Conservation (phyloP, 257 asterid genomes). For the Cinchona pubescens region DNA sequence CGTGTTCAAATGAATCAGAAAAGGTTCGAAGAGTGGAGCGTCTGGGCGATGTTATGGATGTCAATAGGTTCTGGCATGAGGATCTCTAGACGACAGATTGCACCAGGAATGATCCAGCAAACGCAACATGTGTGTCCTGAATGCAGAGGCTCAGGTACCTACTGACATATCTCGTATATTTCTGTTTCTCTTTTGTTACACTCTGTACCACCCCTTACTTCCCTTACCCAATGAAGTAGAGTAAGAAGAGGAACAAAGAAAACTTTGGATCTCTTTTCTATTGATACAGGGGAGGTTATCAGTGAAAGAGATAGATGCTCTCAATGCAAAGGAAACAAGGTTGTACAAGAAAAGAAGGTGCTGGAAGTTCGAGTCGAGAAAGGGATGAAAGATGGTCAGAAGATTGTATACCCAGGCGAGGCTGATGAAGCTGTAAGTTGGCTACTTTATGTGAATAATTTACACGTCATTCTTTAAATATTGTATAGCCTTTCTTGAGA, state of each 20-base stretch:
- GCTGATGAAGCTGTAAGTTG: constrained; percentile 31
- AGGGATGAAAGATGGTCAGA: constrained; percentile 26
- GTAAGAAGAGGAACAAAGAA: not conserved
- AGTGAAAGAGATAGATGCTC: constrained; percentile 22
- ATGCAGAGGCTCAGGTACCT: constrained; percentile 51
- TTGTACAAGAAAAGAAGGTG: constrained; percentile 28
- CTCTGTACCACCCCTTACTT: not conserved
- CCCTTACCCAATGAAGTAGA: not conserved
- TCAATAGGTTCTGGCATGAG: constrained; percentile 48
- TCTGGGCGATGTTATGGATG: constrained; percentile 46
- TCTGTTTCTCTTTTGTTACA: not conserved
- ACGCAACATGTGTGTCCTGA: constrained; percentile 46
- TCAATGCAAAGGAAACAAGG: constrained; percentile 26
- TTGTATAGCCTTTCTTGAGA: not conserved
- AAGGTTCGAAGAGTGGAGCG: constrained; percentile 49
- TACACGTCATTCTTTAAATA: not conserved
- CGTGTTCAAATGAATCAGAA: constrained; percentile 29
- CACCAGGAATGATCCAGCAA: constrained; percentile 47
- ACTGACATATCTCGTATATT: not conserved
- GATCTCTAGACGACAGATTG: constrained; percentile 28
- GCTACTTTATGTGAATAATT: not conserved
- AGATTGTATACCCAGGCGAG: constrained; percentile 23
- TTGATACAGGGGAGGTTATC: constrained; percentile 20
- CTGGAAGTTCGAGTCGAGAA: constrained; percentile 22
- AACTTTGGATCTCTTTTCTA: constrained; percentile 1